A percentile compares a stretch with the other conserved stretches of the same genome.
phyloP scores from a whole-genome alignment of 495 filamentous ascomycete species.

The Letharia lupina region DNA sequence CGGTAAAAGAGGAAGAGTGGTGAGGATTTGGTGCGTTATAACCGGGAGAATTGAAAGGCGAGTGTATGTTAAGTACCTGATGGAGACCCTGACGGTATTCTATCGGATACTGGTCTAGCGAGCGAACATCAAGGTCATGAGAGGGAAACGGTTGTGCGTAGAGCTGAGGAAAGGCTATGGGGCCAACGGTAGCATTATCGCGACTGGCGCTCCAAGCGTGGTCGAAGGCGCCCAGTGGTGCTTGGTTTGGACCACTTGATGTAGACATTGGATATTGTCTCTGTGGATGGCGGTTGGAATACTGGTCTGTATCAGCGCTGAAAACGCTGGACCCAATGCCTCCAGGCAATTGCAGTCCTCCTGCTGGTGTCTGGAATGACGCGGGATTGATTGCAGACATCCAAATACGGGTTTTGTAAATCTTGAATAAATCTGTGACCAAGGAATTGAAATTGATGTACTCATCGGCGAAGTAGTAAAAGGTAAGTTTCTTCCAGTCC shows the following conservation, averaged over 20 bases:
- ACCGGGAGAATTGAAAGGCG: conserved; percentile 17
- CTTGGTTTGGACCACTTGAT: conserved; percentile 11
- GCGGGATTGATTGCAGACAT: conserved; percentile 99
- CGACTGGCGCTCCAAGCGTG: conserved; percentile 17
- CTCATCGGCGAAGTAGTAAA: conserved; percentile 95
- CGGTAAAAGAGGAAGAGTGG: conserved; percentile 19
- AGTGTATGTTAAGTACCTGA: conserved; percentile 19
- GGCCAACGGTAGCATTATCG: conserved; percentile 8
- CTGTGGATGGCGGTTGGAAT: conserved; percentile 41
- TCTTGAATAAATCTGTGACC: conserved; percentile 95
- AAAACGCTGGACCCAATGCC: conserved; percentile 56
- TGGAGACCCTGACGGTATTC: conserved; percentile 21
- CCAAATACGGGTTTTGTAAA: conserved; percentile 98
- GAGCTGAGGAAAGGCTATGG: conserved; percentile 19
- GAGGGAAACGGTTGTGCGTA: conserved; percentile 21
- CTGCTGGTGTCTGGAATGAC: conserved; percentile 79
- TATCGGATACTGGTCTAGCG: conserved; percentile 23
- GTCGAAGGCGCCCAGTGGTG: conserved; percentile 10
- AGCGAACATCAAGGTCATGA: conserved; percentile 18
- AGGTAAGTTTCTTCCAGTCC: conserved; percentile 98
- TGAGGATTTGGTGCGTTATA: conserved; percentile 21
- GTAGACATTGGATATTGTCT: conserved; percentile 21
- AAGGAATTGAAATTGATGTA: conserved; percentile 99
- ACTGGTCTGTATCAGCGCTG: conserved; percentile 34
- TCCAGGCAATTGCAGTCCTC: conserved; percentile 59